These are phyloP conservation scores for Salix suchowensis DNA, from an alignment of 345 rosid species.

Conservation along the genomic window DNA sequence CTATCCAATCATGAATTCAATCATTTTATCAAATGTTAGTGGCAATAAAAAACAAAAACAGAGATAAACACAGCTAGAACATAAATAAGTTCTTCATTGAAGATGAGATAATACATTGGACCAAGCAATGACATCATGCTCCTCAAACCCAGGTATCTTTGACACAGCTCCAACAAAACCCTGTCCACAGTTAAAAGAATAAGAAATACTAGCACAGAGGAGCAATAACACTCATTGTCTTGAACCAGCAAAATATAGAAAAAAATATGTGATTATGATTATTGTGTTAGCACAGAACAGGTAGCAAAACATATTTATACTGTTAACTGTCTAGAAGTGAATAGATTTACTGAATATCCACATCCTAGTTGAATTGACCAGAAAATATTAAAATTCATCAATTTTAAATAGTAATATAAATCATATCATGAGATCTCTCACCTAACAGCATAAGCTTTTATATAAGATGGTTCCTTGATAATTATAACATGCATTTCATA, in stretches of 20 bases:
- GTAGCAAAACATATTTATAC: background rate
- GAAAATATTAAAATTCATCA: too few relatives aligned
- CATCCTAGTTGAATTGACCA: background rate
- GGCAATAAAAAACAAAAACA: too few relatives aligned
- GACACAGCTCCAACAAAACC: slow-evolving; percentile 85
- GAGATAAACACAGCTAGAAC: slow-evolving; percentile 3
- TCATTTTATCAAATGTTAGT: too few relatives aligned
- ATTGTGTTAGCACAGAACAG: background rate
- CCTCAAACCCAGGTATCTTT: slow-evolving; percentile 80
- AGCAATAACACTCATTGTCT: background rate
- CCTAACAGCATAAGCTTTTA: too few relatives aligned
- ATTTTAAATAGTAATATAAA: too few relatives aligned
- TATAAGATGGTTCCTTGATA: too few relatives aligned
- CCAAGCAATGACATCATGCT: slow-evolving; percentile 73
- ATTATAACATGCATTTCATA: background rate
- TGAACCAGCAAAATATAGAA: background rate
- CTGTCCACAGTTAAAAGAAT: slow-evolving; percentile 33
- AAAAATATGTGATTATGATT: background rate
- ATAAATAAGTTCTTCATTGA: background rate
- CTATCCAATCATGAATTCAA: too few relatives aligned
- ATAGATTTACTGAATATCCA: background rate
- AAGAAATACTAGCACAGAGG: background rate
- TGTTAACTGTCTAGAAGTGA: background rate
- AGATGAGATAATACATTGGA: slow-evolving; percentile 54
- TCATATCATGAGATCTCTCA: too few relatives aligned